These are phyloP conservation scores for Teratosphaeria gauchensis DNA, from an alignment of 2,329 filamentous ascomycete genomes.

Conservation along the genomic window DNA sequence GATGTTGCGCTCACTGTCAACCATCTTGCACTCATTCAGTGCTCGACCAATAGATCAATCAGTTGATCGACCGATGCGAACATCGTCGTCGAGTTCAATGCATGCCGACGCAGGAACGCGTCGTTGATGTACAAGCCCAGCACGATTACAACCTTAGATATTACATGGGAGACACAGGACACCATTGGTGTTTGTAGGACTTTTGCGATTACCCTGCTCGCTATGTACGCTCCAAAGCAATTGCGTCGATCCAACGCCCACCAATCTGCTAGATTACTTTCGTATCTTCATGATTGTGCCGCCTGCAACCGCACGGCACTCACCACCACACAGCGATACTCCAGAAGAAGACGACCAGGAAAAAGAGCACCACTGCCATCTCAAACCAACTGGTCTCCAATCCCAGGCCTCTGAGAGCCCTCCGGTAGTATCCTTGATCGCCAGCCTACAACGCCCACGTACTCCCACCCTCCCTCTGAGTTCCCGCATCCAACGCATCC, in stretches of 20 bases:
- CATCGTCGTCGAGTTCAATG: too few species aligned
- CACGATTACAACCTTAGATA: too few species aligned
- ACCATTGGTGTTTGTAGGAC: neutral
- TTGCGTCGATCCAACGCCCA: neutral
- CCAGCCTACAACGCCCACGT: neutral
- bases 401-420: neutral
- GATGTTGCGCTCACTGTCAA: too few species aligned
- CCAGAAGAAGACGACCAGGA: neutral
- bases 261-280: too few species aligned
- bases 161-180: too few species aligned
- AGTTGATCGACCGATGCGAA: too few species aligned
- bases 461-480: neutral
- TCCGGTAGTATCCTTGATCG: neutral
- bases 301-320: neutral
- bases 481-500: constrained; percentile 39
- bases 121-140: too few species aligned
- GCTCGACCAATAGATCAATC: too few species aligned
- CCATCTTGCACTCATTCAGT: too few species aligned
- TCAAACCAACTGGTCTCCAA: neutral
- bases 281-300: too few species aligned
- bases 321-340: neutral
- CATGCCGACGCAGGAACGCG: too few species aligned
- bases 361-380: neutral
- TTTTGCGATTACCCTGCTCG: neutral
- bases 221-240: neutral